Base-by-base conservation (phyloP, 345 rosid species). In the Bruguiera sexangula region DNA sequence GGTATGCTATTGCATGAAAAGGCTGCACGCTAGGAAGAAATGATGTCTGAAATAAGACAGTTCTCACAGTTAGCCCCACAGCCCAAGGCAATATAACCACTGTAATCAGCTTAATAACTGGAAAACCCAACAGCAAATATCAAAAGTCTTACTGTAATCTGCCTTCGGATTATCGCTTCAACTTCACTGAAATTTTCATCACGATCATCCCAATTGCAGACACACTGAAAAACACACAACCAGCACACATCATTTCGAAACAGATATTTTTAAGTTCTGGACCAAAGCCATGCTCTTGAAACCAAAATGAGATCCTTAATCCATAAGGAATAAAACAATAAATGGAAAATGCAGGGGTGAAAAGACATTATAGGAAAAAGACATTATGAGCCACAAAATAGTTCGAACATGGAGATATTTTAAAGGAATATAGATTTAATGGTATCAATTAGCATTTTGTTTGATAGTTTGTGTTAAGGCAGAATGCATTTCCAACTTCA, bases 1-100 rank as follows among this genome's bases (percentile, higher is more conserved):
- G 99, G 84, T 92, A 92, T 68, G 99, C 99, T 73, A 95, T 90
- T 30, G 98, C 99, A 82, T 95, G 99, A 80, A 95, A 95, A 69
- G 99, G 99, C 73, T 95, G 99, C 65, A 95, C 98, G 63, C 98
- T 95, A 16, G 99, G 99, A 67, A 95, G 86, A 74, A 86, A 89
- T 21, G 97, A 86, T 88, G 86, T 83, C 99, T 95, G 89, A 68
- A 69, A 78, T 24, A 26, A 69, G 19, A 54, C 22, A 55, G 27
- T 70, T 64, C 5, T 50, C 24, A 21, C 18, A 51, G 27, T 73
- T 55, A 55, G 53, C 5, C 34, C 13, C 30, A 52, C 11, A 65
- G 36, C 51, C 50, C 29, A 27, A 32, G 5, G 46, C 20, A 7
- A 48, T 19, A 31, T 13, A 10, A 65, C 21, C 6, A 11, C 19